Evolutionary conservation across 179 eudicot genomes (phyloP), one percentile per base, ranked within the genome.

Genomic region (Spergularia azorica): DNA sequence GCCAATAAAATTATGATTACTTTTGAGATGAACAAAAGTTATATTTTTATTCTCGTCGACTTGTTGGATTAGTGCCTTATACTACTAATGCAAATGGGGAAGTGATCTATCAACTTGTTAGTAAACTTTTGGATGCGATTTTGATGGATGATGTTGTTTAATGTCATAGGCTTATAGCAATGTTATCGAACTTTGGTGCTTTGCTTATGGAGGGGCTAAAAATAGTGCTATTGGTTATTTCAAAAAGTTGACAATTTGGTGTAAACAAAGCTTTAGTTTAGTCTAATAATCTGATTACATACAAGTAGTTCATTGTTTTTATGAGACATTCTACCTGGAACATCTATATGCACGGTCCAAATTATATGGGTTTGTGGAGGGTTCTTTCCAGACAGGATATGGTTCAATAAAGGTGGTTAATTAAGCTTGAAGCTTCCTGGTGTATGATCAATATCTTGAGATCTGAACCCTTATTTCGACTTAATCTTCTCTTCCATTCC

Each of bases 61-160:
- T 26, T 26, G 32, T 26, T 26, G 32, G 32, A 26, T 26, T 26
- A 26, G 32, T 26, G 32, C 32, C 1, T 26, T 26, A 26, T 26
- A 26, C 32, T 26, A 26, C 32, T 26, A 26, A 26, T 26, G 32
- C 13, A n/a, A 56, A 56, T 11, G 8, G 20, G 61, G 61, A 17
- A 58, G 7, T 58, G 18, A 16, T 58, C 38, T 9, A 61, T 26
- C 36, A 61, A 64, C 66, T 70, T 39, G 70, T 38, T 36, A 63
- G 39, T 71, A 64, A 48, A 14, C 63, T 32, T 77, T 76, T 70
- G 70, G 63, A 70, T 74, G 75, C 70, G 66, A 75, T 36, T 62
- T 69, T 75, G 64, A 75, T 68, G 79, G 75, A 70, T 56, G 71
- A 41, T 71, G 67, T 67, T 67, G 21, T 41, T 65, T 73, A 52